These are phyloP conservation scores for Castanea crenata DNA, from an alignment of 306 rosid genomes.

Conservation along the genomic window DNA sequence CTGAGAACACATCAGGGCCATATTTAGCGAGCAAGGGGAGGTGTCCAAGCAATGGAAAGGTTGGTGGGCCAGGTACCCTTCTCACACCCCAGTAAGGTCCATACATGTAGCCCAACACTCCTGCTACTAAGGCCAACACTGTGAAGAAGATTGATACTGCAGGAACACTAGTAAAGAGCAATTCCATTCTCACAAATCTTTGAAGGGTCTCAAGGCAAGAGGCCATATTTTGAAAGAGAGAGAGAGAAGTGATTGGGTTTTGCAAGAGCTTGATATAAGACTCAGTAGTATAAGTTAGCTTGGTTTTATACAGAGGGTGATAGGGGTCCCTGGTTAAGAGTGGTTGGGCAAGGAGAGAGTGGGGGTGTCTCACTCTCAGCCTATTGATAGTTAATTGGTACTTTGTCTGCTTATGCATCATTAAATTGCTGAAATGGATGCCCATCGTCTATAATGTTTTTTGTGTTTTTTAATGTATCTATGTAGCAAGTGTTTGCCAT, in stretches of 20 bases:
- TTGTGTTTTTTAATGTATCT: no score
- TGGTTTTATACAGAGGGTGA: neutral
- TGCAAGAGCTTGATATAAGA: neutral
- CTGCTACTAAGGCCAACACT: slow-evolving; percentile 39
- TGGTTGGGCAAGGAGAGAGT: slow-evolving; percentile 17
- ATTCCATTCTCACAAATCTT: slow-evolving; percentile 25
- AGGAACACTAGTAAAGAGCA: slow-evolving; percentile 20
- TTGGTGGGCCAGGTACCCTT: slow-evolving; percentile 87
- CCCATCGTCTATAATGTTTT: slow-evolving; percentile 13
- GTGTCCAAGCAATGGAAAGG: slow-evolving; percentile 77
- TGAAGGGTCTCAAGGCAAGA: neutral
- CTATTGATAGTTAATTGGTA: neutral
- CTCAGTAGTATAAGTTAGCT: neutral
- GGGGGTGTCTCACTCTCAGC: neutral
- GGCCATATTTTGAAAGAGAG: slow-evolving; percentile 1
- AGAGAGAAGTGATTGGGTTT: neutral
- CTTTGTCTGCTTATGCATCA: slow-evolving; percentile 55
- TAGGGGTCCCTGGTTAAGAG: neutral
- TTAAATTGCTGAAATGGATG: slow-evolving; percentile 43
- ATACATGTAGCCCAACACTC: slow-evolving; percentile 51
- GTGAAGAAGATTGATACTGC: slow-evolving; percentile 38
- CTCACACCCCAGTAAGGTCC: slow-evolving; percentile 80
- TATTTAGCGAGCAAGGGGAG: slow-evolving; percentile 81
- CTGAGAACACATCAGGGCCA: slow-evolving; percentile 87
- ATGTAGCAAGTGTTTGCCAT: no score